Evolutionary conservation across 305 asterid species (phyloP), one percentile per base, ranked within the genome.

Genomic region (Solanum hybrid): DNA sequence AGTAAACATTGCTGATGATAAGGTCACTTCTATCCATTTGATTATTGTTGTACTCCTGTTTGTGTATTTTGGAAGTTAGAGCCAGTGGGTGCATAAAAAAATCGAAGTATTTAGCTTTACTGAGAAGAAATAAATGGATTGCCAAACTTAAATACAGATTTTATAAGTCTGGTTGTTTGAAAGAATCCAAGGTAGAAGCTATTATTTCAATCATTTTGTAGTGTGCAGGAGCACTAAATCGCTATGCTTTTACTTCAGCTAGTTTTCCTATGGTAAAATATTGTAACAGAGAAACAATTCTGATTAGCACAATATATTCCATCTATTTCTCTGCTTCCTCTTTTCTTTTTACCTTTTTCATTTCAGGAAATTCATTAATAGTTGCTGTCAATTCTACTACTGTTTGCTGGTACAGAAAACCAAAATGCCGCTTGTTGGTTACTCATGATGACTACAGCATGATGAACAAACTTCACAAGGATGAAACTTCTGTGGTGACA

Each of bases 401-500:
- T 42, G 89, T 89, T 86, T 72, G 37, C 80, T 90, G 84, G 40
- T 91, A 94, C 98, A 97, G 99, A 92, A 95, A 94, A 93, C 64
- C 97, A 87, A 93, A 95, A 81, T 97, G 99, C 92, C 94, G 95
- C 85, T 91, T 97, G 85, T 92, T 97, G 90, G 94, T 94, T 88
- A 96, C 99, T 91, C 99, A 97, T 89, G 98, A 97, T 91, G 99
- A 97, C 95, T 96, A 96, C 88, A 96, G 98, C 91, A 90, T 97
- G 93, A 93, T 95, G 95, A 92, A 98, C 87, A 97, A 94, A 89
- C 97, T 97, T 93, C 96, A 97, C 26, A 91, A 89, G 92, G 97
- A 94, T 90, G 94, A 88, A 94, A 94, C 97, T 35, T 97, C 99
- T 38, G 96, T 95, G 88, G 95, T 96, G 93, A 97, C 99, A 77